Conservation (phyloP, 148 eudicot genomes). For the Rhododendron ferrugineum region DNA sequence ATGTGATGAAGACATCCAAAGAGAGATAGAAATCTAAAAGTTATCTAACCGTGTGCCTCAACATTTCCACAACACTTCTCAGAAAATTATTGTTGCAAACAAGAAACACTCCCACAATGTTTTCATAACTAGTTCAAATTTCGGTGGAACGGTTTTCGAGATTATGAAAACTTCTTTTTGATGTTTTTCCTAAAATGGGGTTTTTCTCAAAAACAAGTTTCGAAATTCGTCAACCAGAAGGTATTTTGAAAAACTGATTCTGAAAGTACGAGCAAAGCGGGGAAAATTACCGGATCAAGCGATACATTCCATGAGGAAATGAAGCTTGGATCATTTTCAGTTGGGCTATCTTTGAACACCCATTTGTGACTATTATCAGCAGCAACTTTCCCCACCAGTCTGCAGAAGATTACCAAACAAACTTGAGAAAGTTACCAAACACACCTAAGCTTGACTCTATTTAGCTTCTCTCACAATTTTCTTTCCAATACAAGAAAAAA, state of each 20-base stretch:
- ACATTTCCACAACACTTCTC: background rate
- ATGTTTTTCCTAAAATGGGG: background rate
- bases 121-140: background rate
- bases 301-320: conserved; percentile 41
- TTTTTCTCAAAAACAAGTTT: background rate
- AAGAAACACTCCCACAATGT: background rate
- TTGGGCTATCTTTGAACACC: conserved; percentile 43
- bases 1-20: background rate
- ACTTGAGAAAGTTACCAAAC: background rate
- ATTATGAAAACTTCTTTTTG: background rate
- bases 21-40: background rate
- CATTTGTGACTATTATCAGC: conserved; percentile 53
- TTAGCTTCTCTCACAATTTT: background rate
- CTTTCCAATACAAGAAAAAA: background rate
- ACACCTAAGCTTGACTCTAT: background rate
- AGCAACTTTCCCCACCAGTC: conserved; percentile 50
- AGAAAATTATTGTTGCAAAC: background rate
- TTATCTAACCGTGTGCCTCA: background rate
- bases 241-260: background rate
- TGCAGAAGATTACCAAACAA: conserved; percentile 12
- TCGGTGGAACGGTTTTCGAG: background rate
- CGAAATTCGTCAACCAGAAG: background rate
- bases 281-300: conserved; percentile 33
- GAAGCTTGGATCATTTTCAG: conserved; percentile 37
- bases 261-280: background rate